Base-by-base conservation (phyloP, 257 asterid genomes). In the Jacaranda copaia region DNA sequence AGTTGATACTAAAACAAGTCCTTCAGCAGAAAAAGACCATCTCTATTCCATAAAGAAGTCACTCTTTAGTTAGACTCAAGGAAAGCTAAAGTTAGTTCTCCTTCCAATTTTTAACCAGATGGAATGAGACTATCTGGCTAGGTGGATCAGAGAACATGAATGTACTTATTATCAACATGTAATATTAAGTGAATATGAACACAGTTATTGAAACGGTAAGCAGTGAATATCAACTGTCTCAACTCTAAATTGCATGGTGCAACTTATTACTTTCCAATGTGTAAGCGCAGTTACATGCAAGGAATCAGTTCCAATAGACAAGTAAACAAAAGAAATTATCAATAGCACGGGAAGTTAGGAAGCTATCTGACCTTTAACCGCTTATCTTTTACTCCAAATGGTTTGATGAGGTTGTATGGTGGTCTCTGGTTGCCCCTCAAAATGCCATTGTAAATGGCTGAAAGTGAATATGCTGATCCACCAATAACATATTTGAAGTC, bases 401-500 rank as follows among this genome's bases (percentile, higher is more conserved):
- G 96, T 80, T 86, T 92, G 51, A 64, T 82, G 63, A 88, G 94
- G 82, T 88, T 92, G 87, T 94, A 94, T 0, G 98, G 94, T 48
- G 97, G 97, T 77, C 97, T 92, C 81, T 92, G 97, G 81, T 94
- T 94, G 77, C 90, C 93, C 89, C 98, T 89, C 78, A 94, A 88
- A 76, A 92, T 79, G 77, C 98, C 97, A 68, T 90, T 94, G 42
- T 90, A 85, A 45, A 94, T 89, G 48, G 89, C 94, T 63, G 97
- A 92, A 66, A 94, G 98, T 40, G 98, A 92, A 68, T 88, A 92
- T 35, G 92, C 84, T 76, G 91, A 85, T 79, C 97, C 97, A 80
- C 98, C 97, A 78, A 94, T 94, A 38, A 94, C 97, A 79, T 94
- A 94, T 81, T 90, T 94, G 86, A 94, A 94, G 72, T 90, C 97